These are phyloP conservation scores for Ascochyta koolunga DNA, from an alignment of 2,329 filamentous ascomycete genomes.

Conservation along the genomic window DNA sequence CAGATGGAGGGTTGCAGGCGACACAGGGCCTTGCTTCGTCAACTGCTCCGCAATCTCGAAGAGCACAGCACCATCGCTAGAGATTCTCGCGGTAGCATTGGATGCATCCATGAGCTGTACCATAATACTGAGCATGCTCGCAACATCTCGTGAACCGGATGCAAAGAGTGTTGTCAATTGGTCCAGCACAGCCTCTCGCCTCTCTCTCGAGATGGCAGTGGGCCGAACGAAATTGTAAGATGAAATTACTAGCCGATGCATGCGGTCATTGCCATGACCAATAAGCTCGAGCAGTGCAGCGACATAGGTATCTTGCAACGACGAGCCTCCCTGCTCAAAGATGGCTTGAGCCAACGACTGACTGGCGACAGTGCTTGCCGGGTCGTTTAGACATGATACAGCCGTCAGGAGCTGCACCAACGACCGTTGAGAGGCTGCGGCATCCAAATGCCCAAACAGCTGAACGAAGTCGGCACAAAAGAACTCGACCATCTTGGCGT, in stretches of 20 bases:
- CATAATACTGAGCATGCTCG: constrained; percentile 33
- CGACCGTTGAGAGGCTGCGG: constrained; percentile 19
- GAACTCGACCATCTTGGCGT: constrained; percentile 27
- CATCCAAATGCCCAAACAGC: constrained; percentile 30
- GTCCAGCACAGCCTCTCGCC: constrained; percentile 42
- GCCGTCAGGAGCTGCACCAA: constrained; percentile 28
- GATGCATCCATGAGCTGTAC: constrained; percentile 42
- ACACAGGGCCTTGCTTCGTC: constrained; percentile 20
- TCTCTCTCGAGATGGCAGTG: constrained; percentile 36
- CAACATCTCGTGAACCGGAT: constrained; percentile 10
- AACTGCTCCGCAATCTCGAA: constrained; percentile 39
- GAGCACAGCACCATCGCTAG: constrained; percentile 29
- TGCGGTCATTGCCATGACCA: constrained; percentile 6
- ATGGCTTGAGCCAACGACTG: constrained; percentile 30
- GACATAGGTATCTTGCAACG: constrained; percentile 28
- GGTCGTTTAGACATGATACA: constrained; percentile 19
- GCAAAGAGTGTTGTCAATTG: constrained; percentile 28
- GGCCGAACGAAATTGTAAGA: constrained; percentile 33
- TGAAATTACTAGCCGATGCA: constrained; percentile 20
- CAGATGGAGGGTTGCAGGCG: constrained; percentile 22
- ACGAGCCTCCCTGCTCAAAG: constrained; percentile 24
- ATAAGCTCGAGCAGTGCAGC: constrained; percentile 28
- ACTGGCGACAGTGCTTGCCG: constrained; percentile 12
- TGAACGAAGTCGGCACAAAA: constrained; percentile 36
- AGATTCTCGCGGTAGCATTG: constrained; percentile 45